Percentiles rank a stretch among this genome's conserved stretches.
Evolutionary conservation across 441 rosid species (phyloP).

Genomic region (Omphalea diandra): DNA sequence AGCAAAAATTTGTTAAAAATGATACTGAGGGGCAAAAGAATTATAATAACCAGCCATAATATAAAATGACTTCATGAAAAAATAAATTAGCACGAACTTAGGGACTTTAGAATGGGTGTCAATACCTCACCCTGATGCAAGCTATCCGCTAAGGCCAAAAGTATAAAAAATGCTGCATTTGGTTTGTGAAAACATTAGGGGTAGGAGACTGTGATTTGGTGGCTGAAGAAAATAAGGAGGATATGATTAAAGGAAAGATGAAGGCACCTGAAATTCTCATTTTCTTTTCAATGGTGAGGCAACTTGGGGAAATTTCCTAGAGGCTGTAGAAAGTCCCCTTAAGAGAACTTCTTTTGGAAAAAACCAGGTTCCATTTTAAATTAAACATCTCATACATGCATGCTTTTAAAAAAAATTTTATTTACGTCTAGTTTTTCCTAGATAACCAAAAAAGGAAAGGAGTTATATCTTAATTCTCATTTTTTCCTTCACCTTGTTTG

Average conservation of each 20-base stretch:
- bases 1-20: conserved; percentile 23
- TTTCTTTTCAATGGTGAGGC: not conserved
- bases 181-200: not conserved
- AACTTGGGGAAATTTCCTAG: not conserved
- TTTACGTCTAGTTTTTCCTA: no score
- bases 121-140: not conserved
- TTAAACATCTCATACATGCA: no score
- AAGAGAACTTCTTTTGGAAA: no score
- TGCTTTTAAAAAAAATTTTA: no score
- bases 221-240: not conserved
- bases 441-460: no score
- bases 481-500: no score
- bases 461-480: no score
- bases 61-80: not conserved
- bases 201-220: not conserved
- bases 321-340: no score
- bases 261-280: not conserved
- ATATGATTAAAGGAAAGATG: not conserved
- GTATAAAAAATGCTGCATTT: not conserved
- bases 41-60: not conserved
- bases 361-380: no score
- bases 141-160: not conserved
- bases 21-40: not conserved
- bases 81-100: not conserved
- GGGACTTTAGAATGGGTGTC: not conserved